Conservation (phyloP, 202 grass and related monocot species). For the Musa balbisiana region DNA sequence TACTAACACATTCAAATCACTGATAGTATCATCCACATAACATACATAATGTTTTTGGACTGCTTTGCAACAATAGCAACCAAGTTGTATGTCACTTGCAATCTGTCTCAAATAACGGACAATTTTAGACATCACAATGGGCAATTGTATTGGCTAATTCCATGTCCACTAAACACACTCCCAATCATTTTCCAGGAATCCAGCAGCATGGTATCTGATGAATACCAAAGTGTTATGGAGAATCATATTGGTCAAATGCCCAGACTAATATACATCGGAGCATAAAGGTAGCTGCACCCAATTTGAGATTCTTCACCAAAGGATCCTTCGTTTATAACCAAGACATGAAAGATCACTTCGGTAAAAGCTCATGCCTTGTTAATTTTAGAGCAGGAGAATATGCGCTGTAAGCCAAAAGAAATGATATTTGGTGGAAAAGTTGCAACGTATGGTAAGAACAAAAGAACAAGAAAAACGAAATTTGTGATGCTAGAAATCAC, state of each 20-base stretch:
- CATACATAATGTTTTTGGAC: neutral
- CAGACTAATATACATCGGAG: neutral
- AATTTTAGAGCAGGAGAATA: too few species aligned
- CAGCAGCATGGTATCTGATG: neutral
- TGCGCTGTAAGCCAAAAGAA: too few species aligned
- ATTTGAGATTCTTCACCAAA: neutral
- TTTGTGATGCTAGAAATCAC: constrained; percentile 28
- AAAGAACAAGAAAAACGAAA: neutral
- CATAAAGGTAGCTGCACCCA: neutral
- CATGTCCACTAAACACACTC: neutral
- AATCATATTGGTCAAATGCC: neutral
- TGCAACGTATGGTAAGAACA: neutral
- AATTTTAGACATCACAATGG: neutral
- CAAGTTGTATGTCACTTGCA: too few species aligned
- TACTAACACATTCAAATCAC: too few species aligned
- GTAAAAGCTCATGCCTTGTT: too few species aligned
- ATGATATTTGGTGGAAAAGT: neutral
- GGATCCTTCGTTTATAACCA: neutral
- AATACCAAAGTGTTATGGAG: neutral
- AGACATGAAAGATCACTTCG: neutral
- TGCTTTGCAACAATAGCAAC: neutral
- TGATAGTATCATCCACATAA: too few species aligned
- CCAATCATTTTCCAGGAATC: neutral
- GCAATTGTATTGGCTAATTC: neutral
- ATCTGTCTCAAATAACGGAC: neutral